Percentiles rank a stretch among this genome's conserved stretches.
Conservation (phyloP, 257 asterid species). For the Forsythia suspensa region DNA sequence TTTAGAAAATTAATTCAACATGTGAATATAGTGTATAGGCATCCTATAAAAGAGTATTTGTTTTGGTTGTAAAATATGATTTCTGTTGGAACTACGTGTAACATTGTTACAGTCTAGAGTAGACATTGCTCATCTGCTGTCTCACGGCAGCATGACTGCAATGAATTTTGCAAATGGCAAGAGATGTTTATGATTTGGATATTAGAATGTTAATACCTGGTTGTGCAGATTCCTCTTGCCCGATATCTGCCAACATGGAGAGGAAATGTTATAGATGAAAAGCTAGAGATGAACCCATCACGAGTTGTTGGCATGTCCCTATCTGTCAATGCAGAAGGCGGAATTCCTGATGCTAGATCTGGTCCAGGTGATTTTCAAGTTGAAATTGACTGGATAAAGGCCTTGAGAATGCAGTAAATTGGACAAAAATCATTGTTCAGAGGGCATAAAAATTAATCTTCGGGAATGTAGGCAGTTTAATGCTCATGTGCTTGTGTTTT, state of each 20-base stretch:
- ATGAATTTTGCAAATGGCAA: not conserved
- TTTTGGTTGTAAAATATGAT: not conserved
- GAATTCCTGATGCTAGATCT: conserved; percentile 62
- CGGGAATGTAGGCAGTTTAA: not conserved
- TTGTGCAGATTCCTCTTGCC: conserved; percentile 76
- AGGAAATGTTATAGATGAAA: conserved; percentile 82
- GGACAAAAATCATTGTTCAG: not conserved
- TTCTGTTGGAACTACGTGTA: not conserved
- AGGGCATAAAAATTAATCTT: not conserved
- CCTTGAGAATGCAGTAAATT: conserved; percentile 51
- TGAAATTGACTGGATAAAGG: conserved; percentile 92
- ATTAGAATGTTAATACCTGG: not conserved
- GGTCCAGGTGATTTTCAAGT: conserved; percentile 87
- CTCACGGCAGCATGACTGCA: not conserved
- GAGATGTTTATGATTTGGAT: not conserved
- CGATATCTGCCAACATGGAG: conserved; percentile 94
- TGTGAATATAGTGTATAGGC: not conserved
- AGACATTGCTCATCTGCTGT: not conserved
- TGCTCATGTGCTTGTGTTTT: not conserved
- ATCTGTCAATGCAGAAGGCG: conserved; percentile 82
- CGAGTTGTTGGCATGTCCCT: conserved; percentile 83
- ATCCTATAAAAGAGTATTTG: not conserved
- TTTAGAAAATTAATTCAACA: not conserved
- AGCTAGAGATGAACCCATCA: conserved; percentile 87
- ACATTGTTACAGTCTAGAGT: not conserved